phyloP scores from a whole-genome alignment of 2,329 filamentous ascomycete genomes.

The Botryotinia narcissicola region DNA sequence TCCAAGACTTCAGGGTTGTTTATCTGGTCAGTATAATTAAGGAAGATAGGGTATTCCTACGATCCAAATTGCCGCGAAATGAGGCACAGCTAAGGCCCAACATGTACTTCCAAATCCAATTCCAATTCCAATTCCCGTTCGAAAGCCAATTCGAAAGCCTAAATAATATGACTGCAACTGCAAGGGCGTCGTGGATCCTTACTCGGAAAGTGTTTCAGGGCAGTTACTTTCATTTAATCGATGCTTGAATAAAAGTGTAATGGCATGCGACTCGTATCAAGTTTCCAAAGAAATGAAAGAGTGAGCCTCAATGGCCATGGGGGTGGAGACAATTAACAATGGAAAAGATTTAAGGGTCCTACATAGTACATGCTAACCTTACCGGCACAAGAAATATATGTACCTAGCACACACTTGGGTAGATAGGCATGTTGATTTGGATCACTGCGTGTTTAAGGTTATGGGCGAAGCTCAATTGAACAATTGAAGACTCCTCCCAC shows the following conservation, averaged over 20 bases:
- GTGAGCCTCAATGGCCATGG: constrained; percentile 9
- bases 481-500: neutral
- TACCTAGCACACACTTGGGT: neutral
- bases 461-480: neutral
- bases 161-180: neutral
- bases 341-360: neutral
- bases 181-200: constrained; percentile 20
- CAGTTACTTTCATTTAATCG: constrained; percentile 8
- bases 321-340: neutral
- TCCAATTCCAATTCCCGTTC: neutral
- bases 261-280: constrained; percentile 9
- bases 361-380: neutral
- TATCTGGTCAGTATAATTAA: constrained; percentile 11
- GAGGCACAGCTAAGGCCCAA: constrained; percentile 5
- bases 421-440: neutral
- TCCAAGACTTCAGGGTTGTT: neutral
- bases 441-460: neutral
- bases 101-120: neutral
- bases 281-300: constrained; percentile 2
- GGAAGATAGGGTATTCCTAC: constrained; percentile 11
- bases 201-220: constrained; percentile 16
- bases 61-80: constrained; percentile 14
- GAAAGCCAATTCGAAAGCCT: neutral
- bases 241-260: constrained; percentile 7
- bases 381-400: neutral